A percentile compares a stretch with the other conserved stretches of the same genome.
Conservation (phyloP, 2,329 filamentous ascomycete species). For the Fusarium incarnatum region DNA sequence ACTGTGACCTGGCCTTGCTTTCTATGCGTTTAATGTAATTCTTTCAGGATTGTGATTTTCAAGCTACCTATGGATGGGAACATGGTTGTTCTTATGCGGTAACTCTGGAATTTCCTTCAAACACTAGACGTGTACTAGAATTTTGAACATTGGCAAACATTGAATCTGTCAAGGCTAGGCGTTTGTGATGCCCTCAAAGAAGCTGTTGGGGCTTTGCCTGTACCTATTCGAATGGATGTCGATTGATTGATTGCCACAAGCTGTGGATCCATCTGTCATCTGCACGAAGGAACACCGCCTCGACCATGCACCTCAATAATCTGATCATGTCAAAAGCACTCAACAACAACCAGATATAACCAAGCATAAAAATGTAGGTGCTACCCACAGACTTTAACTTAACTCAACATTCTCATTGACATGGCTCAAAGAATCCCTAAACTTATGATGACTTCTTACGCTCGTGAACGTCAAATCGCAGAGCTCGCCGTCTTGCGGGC, state of each 20-base stretch:
- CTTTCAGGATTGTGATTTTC: background rate
- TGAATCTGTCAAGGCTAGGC: background rate
- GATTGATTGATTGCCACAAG: slow-evolving; percentile 3
- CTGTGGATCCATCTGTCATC: background rate
- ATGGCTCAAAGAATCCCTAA: background rate
- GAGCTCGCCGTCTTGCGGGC: slow-evolving; percentile 65
- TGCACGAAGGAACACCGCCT: background rate
- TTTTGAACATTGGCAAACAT: background rate
- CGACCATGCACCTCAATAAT: background rate
- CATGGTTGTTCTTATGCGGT: background rate
- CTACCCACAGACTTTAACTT: background rate
- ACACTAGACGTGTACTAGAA: background rate
- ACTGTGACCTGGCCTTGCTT: background rate
- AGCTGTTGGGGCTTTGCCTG: background rate
- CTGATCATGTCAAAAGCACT: background rate
- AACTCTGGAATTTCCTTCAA: background rate
- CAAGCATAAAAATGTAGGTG: background rate
- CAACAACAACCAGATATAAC: background rate
- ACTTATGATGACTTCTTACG: slow-evolving; percentile 43
- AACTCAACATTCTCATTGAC: background rate
- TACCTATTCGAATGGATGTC: background rate
- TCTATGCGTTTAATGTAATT: background rate
- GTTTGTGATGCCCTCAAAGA: background rate
- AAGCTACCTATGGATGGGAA: background rate
- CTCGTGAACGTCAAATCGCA: slow-evolving; percentile 50